Base-by-base conservation (phyloP, 768 basidiomycete genomes). In the Rhodotorula diobovata region DNA sequence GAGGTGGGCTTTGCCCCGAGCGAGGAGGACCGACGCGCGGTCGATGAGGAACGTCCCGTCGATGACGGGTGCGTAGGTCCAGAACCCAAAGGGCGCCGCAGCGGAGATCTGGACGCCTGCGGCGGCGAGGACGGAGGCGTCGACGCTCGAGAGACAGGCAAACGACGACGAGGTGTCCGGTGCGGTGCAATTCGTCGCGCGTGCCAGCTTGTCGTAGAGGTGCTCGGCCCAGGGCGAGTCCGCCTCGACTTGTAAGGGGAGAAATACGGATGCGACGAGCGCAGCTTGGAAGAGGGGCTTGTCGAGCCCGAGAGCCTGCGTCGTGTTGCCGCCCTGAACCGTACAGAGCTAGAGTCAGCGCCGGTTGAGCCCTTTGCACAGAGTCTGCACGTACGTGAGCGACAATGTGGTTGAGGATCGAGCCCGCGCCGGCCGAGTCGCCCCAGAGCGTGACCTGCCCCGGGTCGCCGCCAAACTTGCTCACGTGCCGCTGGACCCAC, bases 401-500 rank as follows among this genome's bases (percentile, higher is more conserved):
- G 14, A 43, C 14, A 18, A 43, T 18, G 14, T 43, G 41, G 41
- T 43, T 58, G 10, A 58, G 25, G 1, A 58, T 39, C 10, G 23
- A n/a, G 3, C 57, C 57, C 1, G 62, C 48, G 32, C 60, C 60
- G 20, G 60, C 67, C 32, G n/a, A 45, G 41, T 35, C 46, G 16
- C 60, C 61, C 41, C 39, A 54, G 54, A 63, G 20, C 32, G 60
- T 55, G 34, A 68, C 61, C 15, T 63, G 35, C n/a, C 12, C 34
- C 23, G 43, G n/a, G 61, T 57, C 30, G 15, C 67, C 67, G 39
- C 67, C 61, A 25, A 68, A 68, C 9, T 35, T 30, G 37, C 14
- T 8, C 53, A 68, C 55, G 45, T 68, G 35, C 10, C 86, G 80
- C 70, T 88, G 84, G 2, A 88, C 80, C 78, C 88, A 89, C 23